Percentiles rank a stretch among this genome's conserved stretches.
These are phyloP conservation scores for Tetrapisispora pingtungensis DNA, from an alignment of 805 yeast genomes.

Conservation along the genomic window DNA sequence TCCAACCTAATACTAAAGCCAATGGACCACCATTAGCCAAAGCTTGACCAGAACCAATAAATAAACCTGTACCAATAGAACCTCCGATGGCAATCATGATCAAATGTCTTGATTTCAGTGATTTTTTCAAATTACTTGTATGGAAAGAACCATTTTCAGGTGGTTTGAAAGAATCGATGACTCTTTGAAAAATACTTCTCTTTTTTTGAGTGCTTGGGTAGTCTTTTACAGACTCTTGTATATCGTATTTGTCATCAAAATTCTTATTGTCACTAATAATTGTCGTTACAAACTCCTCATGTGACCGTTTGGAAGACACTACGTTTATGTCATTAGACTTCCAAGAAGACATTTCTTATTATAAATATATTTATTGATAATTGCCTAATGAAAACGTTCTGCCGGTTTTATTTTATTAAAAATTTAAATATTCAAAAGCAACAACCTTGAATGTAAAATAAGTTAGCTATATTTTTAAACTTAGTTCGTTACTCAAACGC, in stretches of 20 bases:
- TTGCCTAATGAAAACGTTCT: too few species aligned
- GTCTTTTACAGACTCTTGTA: neutral
- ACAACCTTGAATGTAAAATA: too few species aligned
- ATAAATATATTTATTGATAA: neutral
- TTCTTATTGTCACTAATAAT: constrained; percentile 4
- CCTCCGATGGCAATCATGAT: constrained; percentile 28
- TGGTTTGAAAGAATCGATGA: constrained; percentile 12
- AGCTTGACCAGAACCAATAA: constrained; percentile 31
- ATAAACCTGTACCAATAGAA: constrained; percentile 26
- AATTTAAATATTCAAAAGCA: too few species aligned
- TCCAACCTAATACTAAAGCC: constrained; percentile 39
- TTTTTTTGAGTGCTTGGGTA: neutral
- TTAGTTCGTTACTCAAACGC: too few species aligned
- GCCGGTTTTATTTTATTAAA: too few species aligned
- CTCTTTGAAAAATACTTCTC: constrained; percentile 6
- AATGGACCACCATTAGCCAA: constrained; percentile 44
- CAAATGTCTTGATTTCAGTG: constrained; percentile 19
- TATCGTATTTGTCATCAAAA: constrained; percentile 3
- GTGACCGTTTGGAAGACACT: neutral
- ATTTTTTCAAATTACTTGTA: constrained; percentile 26
- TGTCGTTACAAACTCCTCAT: constrained; percentile 2
- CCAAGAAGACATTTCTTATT: constrained; percentile 1
- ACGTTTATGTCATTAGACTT: neutral
- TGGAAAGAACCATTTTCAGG: constrained; percentile 14
- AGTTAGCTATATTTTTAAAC: too few species aligned